Evolutionary conservation across 768 basidiomycete species (phyloP).

Genomic region (Leucocoprinus sp.): DNA sequence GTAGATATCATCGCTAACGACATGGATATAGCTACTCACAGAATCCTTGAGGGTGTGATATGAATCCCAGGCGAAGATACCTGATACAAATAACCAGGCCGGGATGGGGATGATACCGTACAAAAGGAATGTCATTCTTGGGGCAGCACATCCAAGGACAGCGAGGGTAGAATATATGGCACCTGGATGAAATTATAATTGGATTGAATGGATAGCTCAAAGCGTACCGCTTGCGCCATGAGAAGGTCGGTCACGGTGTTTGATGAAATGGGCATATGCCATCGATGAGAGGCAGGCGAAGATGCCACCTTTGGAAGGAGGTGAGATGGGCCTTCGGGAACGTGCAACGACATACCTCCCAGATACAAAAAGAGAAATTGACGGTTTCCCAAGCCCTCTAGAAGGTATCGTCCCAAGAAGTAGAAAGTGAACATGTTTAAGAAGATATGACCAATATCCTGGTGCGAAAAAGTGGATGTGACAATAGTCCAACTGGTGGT

Average conservation of each 20-base stretch:
- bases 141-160: slow-evolving; percentile 64
- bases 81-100: slow-evolving; percentile 66
- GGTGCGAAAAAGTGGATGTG: slow-evolving; percentile 67
- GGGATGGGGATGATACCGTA: slow-evolving; percentile 77
- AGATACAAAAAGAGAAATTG: slow-evolving; percentile 70
- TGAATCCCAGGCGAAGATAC: slow-evolving; percentile 55
- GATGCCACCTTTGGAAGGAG: slow-evolving; percentile 44
- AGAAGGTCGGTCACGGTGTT: slow-evolving; percentile 31
- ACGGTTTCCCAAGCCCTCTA: slow-evolving; percentile 54
- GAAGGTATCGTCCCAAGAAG: slow-evolving; percentile 63
- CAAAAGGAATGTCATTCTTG: slow-evolving; percentile 55
- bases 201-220: not conserved
- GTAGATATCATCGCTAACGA: not conserved
- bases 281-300: slow-evolving; percentile 43
- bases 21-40: slow-evolving; percentile 19
- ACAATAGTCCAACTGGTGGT: slow-evolving; percentile 64
- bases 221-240: slow-evolving; percentile 69
- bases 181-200: slow-evolving; percentile 30
- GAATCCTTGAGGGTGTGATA: slow-evolving; percentile 35
- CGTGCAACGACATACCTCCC: slow-evolving; percentile 33
- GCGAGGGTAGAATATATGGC: slow-evolving; percentile 67
- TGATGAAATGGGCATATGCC: slow-evolving; percentile 36
- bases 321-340: not conserved
- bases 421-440: slow-evolving; percentile 74
- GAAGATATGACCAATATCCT: slow-evolving; percentile 50